A percentile compares a stretch with the other conserved stretches of the same genome.
phyloP scores from a whole-genome alignment of 1,284 basidiomycete genomes.

The Erythrobasidium hasegawianum region DNA sequence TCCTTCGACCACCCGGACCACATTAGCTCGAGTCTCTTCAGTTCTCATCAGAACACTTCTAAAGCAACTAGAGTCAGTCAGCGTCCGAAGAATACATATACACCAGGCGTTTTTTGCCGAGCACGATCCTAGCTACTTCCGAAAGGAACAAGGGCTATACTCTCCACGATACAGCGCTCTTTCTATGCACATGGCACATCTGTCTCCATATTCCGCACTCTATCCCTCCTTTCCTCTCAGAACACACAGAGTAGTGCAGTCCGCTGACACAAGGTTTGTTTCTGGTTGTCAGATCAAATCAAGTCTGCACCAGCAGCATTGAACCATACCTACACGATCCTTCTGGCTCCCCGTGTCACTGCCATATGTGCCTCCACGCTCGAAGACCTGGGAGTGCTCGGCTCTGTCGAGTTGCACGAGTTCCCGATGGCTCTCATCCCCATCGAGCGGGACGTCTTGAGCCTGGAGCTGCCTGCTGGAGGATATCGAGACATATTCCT shows the following conservation, averaged over 20 bases:
- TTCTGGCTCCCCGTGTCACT: slow-evolving; percentile 83
- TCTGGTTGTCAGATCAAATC: slow-evolving; percentile 33
- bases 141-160: not conserved
- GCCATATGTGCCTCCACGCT: slow-evolving; percentile 76
- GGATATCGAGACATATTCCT: slow-evolving; percentile 38
- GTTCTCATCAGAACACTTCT: not conserved
- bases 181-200: slow-evolving; percentile 33
- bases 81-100: slow-evolving; percentile 4
- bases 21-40: slow-evolving; percentile 26
- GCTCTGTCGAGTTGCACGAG: slow-evolving; percentile 76
- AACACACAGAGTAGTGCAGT: not conserved
- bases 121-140: slow-evolving; percentile 15
- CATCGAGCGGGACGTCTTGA: slow-evolving; percentile 82
- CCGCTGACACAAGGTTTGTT: not conserved
- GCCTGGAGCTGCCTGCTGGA: slow-evolving; percentile 75
- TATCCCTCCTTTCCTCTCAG: too few species aligned
- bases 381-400: slow-evolving; percentile 86
- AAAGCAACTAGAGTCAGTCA: slow-evolving; percentile 7
- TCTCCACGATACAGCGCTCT: slow-evolving; percentile 25
- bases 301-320: slow-evolving; percentile 49
- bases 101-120: slow-evolving; percentile 31
- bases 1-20: slow-evolving; percentile 1
- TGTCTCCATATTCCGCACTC: too few species aligned
- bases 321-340: slow-evolving; percentile 78
- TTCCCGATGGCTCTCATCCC: slow-evolving; percentile 93